A percentile compares a stretch with the other conserved stretches of the same genome.
Evolutionary conservation across 129 eudicot species (phyloP).

Genomic region (Dittrichia graveolens): DNA sequence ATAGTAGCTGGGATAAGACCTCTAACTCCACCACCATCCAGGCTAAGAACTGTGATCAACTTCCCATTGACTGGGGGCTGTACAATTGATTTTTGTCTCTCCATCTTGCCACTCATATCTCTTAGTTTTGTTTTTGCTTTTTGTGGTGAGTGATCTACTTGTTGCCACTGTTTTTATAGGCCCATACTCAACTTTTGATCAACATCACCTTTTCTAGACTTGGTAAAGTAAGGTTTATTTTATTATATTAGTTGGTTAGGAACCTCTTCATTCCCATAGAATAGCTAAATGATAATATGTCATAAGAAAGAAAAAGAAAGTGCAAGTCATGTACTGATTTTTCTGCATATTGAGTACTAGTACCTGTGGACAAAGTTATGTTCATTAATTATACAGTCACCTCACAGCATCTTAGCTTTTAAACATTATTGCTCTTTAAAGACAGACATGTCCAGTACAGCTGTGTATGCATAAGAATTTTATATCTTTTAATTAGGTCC

Average conservation of each 20-base stretch:
- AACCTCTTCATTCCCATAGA: conserved; percentile 11
- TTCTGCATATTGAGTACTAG: too few species aligned
- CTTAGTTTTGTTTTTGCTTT: too few species aligned
- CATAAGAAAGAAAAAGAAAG: too few species aligned
- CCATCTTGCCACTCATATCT: conserved; percentile 16
- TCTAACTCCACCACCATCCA: conserved; percentile 45
- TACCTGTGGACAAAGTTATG: too few species aligned
- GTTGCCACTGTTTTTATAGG: neutral
- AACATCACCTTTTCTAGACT: conserved; percentile 8
- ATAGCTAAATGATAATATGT: conserved; percentile 5
- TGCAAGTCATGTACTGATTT: too few species aligned
- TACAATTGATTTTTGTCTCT: conserved; percentile 27
- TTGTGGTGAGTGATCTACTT: conserved; percentile 16
- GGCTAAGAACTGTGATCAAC: conserved; percentile 38
- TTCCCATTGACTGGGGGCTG: conserved; percentile 36
- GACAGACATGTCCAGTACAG: too few species aligned
- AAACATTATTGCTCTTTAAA: too few species aligned
- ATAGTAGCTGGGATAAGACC: conserved; percentile 41
- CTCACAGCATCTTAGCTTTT: too few species aligned
- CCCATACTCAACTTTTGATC: neutral
- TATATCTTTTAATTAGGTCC: too few species aligned
- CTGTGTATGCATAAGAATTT: too few species aligned
- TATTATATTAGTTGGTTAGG: conserved; percentile 11
- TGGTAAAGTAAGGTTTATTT: conserved; percentile 16
- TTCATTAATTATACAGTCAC: too few species aligned